Conservation (phyloP, 306 rosid species). For the Leucaena leucocephala region DNA sequence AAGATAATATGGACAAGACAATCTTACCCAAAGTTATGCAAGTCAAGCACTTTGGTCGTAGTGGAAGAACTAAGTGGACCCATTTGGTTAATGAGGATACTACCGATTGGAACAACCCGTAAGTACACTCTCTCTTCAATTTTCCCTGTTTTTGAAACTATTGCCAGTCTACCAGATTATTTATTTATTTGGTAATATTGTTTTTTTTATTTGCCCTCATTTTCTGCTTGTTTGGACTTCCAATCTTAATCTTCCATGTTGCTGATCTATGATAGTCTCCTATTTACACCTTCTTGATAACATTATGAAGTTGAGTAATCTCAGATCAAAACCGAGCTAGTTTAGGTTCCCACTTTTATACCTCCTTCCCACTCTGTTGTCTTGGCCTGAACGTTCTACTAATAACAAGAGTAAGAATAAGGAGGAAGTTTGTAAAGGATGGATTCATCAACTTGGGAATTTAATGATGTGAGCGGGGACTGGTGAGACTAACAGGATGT, state of each 20-base stretch:
- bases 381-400: neutral
- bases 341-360: neutral
- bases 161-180: neutral
- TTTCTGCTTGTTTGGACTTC: neutral
- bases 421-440: neutral
- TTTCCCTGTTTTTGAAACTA: slow-evolving; percentile 15
- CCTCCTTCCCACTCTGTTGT: neutral
- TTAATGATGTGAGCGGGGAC: neutral
- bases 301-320: slow-evolving; percentile 20
- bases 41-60: slow-evolving; percentile 98
- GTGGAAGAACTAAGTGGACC: slow-evolving; percentile 98
- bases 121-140: slow-evolving; percentile 43
- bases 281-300: neutral
- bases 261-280: slow-evolving; percentile 2
- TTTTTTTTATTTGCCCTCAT: neutral
- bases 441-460: neutral
- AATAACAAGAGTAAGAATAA: neutral
- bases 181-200: slow-evolving; percentile 17
- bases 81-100: slow-evolving; percentile 98
- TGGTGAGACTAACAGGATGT: neutral
- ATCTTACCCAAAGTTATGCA: slow-evolving; percentile 96
- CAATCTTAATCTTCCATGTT: slow-evolving; percentile 28
- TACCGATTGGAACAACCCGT: slow-evolving; percentile 98
- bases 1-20: slow-evolving; percentile 97
- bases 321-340: slow-evolving; percentile 26